Base-by-base conservation (phyloP, 495 filamentous ascomycete genomes). In the Hyphodiscus hymeniophilus region DNA sequence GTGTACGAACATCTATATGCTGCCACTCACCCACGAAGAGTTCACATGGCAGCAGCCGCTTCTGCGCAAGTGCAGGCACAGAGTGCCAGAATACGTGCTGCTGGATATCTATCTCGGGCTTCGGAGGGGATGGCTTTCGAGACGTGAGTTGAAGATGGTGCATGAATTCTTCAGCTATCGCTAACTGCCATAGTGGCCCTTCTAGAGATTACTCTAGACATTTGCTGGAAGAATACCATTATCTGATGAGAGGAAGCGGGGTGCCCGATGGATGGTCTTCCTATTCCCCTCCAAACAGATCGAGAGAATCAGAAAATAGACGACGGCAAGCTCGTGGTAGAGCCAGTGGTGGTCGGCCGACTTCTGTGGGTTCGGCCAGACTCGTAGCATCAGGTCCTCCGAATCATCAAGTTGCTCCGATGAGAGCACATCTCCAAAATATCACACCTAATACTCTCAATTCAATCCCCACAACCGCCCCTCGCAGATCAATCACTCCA, bases 281-380 rank as follows among this genome's bases (percentile, higher is more conserved):
- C 36, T 26, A 6, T 32, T 48, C 43, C 36, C 22, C 48, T 7
- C 41, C 50, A 38, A 47, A 18, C 21, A 43, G 17, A 4, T 13
- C 33, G 5, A 43, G 18, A 20, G 54, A 54, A 34, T 44, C 50
- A n/a, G 55, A 54, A 20, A 47, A 21, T 22, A 34, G 54, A 41
- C 33, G 55, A 34, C 55, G 50, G 24, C 46, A 45, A 38, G 42
- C 35, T 30, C 45, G 55, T 38, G 55, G 55, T 15, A 44, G 55
- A 32, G 22, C 48, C 35, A 43, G 55, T 3, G 31, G 33, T 1
- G 38, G 42, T 17, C 55, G 55, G 22, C 55, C 55, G 11, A 54
- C 40, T 2, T 58, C 55, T 6, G 51, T 54, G 16, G 50, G 55
- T 11, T 57, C 55, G 3, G 40, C 55, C 12, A 44, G 55, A 41